phyloP scores from a whole-genome alignment of 2,329 filamentous ascomycete species.

The Fusarium transvaalense region DNA sequence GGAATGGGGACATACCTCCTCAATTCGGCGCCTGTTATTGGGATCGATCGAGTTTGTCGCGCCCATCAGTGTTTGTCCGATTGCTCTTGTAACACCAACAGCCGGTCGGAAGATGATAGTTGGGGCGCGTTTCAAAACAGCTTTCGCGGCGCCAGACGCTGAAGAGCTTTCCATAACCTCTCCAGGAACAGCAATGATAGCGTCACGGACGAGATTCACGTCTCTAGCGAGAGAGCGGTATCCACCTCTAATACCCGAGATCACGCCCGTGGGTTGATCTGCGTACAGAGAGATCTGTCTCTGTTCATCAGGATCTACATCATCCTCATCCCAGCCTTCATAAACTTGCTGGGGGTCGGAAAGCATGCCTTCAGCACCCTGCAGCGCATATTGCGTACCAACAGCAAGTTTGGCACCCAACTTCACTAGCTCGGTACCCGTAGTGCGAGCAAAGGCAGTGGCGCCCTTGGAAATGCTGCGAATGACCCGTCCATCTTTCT shows the following conservation, averaged over 20 bases:
- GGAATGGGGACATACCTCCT: constrained; percentile 83
- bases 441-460: constrained; percentile 89
- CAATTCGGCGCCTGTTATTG: constrained; percentile 80
- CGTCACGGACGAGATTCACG: constrained; percentile 86
- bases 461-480: constrained; percentile 94
- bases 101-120: constrained; percentile 92
- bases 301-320: constrained; percentile 74
- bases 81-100: constrained; percentile 88
- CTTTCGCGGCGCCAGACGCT: constrained; percentile 82
- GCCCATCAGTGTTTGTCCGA: constrained; percentile 90
- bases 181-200: constrained; percentile 92
- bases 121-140: constrained; percentile 84
- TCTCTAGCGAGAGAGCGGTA: constrained; percentile 87
- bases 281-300: constrained; percentile 92
- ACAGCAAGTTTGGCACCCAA: constrained; percentile 94
- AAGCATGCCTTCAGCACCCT: constrained; percentile 87
- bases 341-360: constrained; percentile 56
- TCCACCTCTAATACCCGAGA: constrained; percentile 86
- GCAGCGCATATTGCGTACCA: constrained; percentile 92
- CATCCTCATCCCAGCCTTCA: constrained; percentile 69
- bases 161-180: constrained; percentile 89
- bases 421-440: constrained; percentile 92
- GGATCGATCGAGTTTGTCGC: constrained; percentile 93
- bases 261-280: constrained; percentile 89
- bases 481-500: constrained; percentile 91